Evolutionary conservation across 345 rosid species (phyloP), one percentile per base, ranked within the genome.

Genomic region (Triadica sebifera): DNA sequence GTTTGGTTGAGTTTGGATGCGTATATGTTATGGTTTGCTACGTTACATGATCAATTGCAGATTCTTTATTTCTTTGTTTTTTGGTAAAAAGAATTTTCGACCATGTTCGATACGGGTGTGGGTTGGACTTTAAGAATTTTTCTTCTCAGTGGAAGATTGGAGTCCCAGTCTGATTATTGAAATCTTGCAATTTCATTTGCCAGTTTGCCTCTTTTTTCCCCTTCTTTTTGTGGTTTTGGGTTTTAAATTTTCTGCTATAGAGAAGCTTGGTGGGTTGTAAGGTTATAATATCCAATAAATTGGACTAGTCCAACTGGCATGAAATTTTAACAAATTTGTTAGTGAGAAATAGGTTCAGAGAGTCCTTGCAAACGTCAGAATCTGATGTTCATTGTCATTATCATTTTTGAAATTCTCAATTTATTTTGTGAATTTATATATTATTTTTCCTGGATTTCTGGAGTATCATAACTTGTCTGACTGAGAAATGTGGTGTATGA

Each of bases 381-480:
- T 37, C 29, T 34, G 16, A 10, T 72, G 43, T 62, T 60, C 9
- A 53, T 17, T 67, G 12, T 67, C 22, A 24, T 65, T 46, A 16
- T 6, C 43, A 22, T 10, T 55, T 43, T 16, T n/a, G 47, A 2
- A 24, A 49, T 24, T 55, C 6, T 46, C 4, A 13, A 37, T 19
- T 17, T 60, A 13, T 53, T 16, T 65, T 17, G 0, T 9, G 37
- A 52, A 50, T 25, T 22, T 72, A 17, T 10, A 34, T 50, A 34
- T 41, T 53, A 46, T 15, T 1, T 20, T 70, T 65, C 17, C 29
- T 24, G 41, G 57, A 38, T 52, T 66, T 58, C 64, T 75, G 64
- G 34, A 70, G 51, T 19, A 52, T 41, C 49, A n/a, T 69, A 79
- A 77, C 22, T 59, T 82, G 52, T 71, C 81, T 75, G 74, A 82